Evolutionary conservation across 805 yeast species (phyloP).

Genomic region (Barnettozyma sp.): DNA sequence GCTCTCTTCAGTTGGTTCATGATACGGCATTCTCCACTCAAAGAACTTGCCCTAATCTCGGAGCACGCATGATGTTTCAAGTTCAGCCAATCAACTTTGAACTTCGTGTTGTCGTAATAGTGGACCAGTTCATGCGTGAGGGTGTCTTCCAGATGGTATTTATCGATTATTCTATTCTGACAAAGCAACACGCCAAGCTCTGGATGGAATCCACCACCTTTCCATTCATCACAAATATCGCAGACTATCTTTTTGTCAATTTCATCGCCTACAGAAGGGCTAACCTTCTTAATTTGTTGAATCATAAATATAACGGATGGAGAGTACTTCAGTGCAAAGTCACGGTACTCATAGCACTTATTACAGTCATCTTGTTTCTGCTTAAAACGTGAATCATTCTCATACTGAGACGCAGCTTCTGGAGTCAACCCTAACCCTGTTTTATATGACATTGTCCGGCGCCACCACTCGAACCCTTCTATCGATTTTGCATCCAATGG

Average conservation of each 20-base stretch:
- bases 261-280: slow-evolving; percentile 39
- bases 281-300: slow-evolving; percentile 60
- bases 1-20: slow-evolving; percentile 62
- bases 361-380: slow-evolving; percentile 50
- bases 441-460: slow-evolving; percentile 59
- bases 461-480: slow-evolving; percentile 74
- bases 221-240: slow-evolving; percentile 73
- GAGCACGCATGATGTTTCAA: slow-evolving; percentile 94
- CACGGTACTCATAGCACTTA: slow-evolving; percentile 65
- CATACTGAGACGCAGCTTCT: slow-evolving; percentile 49
- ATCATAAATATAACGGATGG: slow-evolving; percentile 86
- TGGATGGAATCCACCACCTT: slow-evolving; percentile 92
- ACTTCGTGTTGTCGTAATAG: slow-evolving; percentile 84
- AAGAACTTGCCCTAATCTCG: slow-evolving; percentile 86
- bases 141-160: slow-evolving; percentile 84
- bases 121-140: slow-evolving; percentile 90
- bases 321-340: slow-evolving; percentile 72
- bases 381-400: slow-evolving; percentile 42
- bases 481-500: slow-evolving; percentile 14
- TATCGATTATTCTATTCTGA: slow-evolving; percentile 61
- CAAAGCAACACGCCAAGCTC: slow-evolving; percentile 81
- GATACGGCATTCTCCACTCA: slow-evolving; percentile 93
- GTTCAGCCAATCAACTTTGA: slow-evolving; percentile 79
- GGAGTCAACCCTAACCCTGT: slow-evolving; percentile 60
- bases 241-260: slow-evolving; percentile 56